phyloP scores from a whole-genome alignment of 805 yeast genomes.

The Clavispora asparagi region DNA sequence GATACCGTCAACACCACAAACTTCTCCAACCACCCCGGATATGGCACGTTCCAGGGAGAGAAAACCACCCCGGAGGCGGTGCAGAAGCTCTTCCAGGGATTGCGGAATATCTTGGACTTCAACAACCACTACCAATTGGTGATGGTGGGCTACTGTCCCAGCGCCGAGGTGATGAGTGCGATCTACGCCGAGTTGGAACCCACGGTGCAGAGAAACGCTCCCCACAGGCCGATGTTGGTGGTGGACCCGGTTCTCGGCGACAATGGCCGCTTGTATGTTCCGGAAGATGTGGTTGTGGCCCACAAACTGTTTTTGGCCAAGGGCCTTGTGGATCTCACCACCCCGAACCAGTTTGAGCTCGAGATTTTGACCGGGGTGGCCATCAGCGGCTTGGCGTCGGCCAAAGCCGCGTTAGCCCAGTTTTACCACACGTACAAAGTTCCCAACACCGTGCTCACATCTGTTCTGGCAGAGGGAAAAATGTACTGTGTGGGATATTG shows the following conservation, averaged over 20 bases:
- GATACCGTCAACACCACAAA: slow-evolving; percentile 16
- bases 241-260: slow-evolving; percentile 94
- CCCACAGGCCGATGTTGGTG: slow-evolving; percentile 49
- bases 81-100: slow-evolving; percentile 48
- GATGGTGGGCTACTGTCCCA: slow-evolving; percentile 77
- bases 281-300: slow-evolving; percentile 46
- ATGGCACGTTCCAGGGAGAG: slow-evolving; percentile 20
- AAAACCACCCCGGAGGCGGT: slow-evolving; percentile 41
- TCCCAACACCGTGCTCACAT: slow-evolving; percentile 53
- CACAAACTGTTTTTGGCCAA: slow-evolving; percentile 51
- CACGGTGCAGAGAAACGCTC: slow-evolving; percentile 24
- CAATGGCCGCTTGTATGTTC: slow-evolving; percentile 76
- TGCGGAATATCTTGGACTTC: slow-evolving; percentile 42
- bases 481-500: slow-evolving; percentile 40
- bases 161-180: slow-evolving; percentile 43
- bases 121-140: slow-evolving; percentile 51
- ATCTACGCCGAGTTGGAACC: slow-evolving; percentile 40
- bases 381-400: slow-evolving; percentile 33
- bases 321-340: slow-evolving; percentile 53
- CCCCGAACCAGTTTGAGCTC: slow-evolving; percentile 89
- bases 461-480: slow-evolving; percentile 36
- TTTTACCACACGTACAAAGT: slow-evolving; percentile 46
- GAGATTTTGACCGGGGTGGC: slow-evolving; percentile 57
- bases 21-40: slow-evolving; percentile 17
- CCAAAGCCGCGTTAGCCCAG: slow-evolving; percentile 32